phyloP scores from a whole-genome alignment of 2,329 filamentous ascomycete genomes.

The Dothistroma septosporum region DNA sequence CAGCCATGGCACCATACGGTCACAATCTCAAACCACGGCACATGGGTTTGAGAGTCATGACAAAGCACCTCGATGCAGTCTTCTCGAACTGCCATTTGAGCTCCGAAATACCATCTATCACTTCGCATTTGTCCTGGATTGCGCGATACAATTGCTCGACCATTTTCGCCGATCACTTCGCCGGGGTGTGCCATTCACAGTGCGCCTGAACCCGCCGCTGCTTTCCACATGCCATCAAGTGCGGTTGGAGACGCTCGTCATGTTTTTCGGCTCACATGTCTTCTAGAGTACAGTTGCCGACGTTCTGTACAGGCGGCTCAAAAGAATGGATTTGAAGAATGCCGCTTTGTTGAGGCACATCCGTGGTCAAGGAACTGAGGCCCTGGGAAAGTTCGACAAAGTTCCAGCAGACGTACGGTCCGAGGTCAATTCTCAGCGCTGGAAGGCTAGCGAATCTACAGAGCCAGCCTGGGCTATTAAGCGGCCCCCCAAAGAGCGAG shows the following conservation, averaged over 20 bases:
- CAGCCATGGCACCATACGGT: neutral
- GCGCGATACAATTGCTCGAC: no score
- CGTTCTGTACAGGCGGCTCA: neutral
- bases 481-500: no score
- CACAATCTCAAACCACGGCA: neutral
- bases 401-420: no score
- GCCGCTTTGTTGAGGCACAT: no score
- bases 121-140: neutral
- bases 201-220: neutral
- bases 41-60: neutral
- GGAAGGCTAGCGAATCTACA: no score
- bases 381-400: no score
- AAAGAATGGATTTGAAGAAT: neutral
- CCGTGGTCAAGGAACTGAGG: no score
- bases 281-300: neutral
- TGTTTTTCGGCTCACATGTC: constrained; percentile 1
- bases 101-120: constrained; percentile 6
- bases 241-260: neutral
- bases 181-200: no score
- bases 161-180: no score
- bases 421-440: no score
- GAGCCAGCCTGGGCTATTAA: no score
- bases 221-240: neutral
- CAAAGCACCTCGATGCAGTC: neutral
- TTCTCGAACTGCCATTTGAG: neutral